Evolutionary conservation across 2,329 filamentous ascomycete genomes (phyloP).

Genomic region (Coniochaeta pulveracea): DNA sequence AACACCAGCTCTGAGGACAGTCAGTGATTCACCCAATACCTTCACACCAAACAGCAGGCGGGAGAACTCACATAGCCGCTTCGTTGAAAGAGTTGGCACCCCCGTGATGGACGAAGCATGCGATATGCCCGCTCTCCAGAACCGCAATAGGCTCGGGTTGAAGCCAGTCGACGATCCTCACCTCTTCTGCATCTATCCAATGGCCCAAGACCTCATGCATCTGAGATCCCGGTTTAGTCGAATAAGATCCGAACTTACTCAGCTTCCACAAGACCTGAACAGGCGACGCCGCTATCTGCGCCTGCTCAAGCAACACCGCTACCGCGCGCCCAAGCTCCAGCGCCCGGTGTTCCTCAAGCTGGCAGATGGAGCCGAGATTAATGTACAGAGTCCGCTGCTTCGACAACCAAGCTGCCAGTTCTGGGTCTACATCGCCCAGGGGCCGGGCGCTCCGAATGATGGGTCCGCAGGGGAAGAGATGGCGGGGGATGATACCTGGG

Average conservation of each 20-base stretch:
- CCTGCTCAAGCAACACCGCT: slow-evolving; percentile 1
- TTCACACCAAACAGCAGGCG: not conserved
- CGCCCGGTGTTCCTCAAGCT: not conserved
- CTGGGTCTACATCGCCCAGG: not conserved
- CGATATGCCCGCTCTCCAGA: not conserved
- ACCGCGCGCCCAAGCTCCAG: not conserved
- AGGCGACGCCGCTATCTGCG: not conserved
- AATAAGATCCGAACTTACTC: not conserved
- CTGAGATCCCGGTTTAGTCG: not conserved
- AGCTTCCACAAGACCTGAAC: not conserved
- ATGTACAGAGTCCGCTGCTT: not conserved
- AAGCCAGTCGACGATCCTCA: not conserved
- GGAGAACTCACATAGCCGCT: not conserved
- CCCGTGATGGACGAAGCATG: not conserved
- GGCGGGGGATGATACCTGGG: not conserved
- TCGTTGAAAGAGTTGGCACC: slow-evolving; percentile 1
- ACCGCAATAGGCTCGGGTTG: not conserved
- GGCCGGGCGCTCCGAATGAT: not conserved
- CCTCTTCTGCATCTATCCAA: not conserved
- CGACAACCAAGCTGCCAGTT: not conserved
- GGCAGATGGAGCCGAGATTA: not conserved
- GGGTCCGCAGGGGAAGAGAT: slow-evolving; percentile 1
- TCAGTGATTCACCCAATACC: not conserved
- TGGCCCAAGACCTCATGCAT: not conserved
- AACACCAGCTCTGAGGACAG: not conserved